Evolutionary conservation across 768 basidiomycete genomes (phyloP).

Genomic region (Mycena polygramma): DNA sequence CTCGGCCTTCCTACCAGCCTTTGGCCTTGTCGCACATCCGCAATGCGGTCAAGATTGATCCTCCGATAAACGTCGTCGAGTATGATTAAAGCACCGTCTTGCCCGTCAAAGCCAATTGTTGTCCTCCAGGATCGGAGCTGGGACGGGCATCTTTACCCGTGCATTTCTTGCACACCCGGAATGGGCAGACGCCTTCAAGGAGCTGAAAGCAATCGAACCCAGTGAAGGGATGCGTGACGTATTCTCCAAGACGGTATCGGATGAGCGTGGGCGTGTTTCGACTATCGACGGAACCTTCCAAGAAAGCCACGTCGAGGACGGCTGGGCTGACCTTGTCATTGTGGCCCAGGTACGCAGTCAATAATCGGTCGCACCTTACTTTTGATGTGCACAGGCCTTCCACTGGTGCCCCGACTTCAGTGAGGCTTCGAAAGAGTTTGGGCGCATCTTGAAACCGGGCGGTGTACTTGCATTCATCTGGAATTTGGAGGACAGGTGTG

Average conservation of each 20-base stretch:
- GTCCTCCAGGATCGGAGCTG: slow-evolving; percentile 75
- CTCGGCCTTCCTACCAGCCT: slow-evolving; percentile 86
- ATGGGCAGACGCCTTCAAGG: slow-evolving; percentile 63
- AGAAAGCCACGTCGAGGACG: slow-evolving; percentile 66
- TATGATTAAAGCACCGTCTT: slow-evolving; percentile 46
- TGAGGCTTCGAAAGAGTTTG: slow-evolving; percentile 80
- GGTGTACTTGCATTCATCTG: slow-evolving; percentile 84
- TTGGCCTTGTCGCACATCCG: slow-evolving; percentile 73
- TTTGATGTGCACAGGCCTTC: slow-evolving; percentile 72
- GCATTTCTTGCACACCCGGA: slow-evolving; percentile 77
- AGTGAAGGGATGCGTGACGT: slow-evolving; percentile 86
- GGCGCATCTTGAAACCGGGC: slow-evolving; percentile 82
- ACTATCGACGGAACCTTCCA: slow-evolving; percentile 81
- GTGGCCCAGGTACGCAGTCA: slow-evolving; percentile 72
- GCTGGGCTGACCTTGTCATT: slow-evolving; percentile 83
- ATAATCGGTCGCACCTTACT: neutral
- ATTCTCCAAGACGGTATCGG: slow-evolving; percentile 69
- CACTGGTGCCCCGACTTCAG: slow-evolving; percentile 93
- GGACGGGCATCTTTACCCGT: slow-evolving; percentile 92
- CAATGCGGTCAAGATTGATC: slow-evolving; percentile 51
- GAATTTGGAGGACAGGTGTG: slow-evolving; percentile 90
- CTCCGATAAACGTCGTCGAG: slow-evolving; percentile 77
- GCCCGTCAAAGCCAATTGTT: slow-evolving; percentile 10
- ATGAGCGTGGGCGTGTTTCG: slow-evolving; percentile 60
- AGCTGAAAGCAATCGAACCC: slow-evolving; percentile 84